These are phyloP conservation scores for Fusarium sp. DNA, from an alignment of 2,329 filamentous ascomycete species.

Conservation along the genomic window DNA sequence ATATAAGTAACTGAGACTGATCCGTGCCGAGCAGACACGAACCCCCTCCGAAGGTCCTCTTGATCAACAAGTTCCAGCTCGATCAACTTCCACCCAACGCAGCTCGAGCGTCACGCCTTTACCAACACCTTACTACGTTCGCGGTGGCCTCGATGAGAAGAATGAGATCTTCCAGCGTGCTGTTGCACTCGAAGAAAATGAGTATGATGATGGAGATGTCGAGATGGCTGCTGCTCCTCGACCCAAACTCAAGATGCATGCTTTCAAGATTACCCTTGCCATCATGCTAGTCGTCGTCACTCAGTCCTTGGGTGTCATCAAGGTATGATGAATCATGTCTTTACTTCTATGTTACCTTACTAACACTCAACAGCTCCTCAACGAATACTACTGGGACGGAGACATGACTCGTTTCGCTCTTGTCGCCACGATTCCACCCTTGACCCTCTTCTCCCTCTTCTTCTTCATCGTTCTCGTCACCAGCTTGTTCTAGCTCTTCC, in stretches of 20 bases:
- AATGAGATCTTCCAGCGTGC: slow-evolving; percentile 43
- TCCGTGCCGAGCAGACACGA: not conserved
- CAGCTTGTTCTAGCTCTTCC: slow-evolving; percentile 42
- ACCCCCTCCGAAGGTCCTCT: not conserved
- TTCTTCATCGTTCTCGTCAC: slow-evolving; percentile 46
- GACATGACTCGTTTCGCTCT: slow-evolving; percentile 25
- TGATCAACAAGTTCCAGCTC: not conserved
- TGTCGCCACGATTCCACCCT: slow-evolving; percentile 28
- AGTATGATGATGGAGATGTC: slow-evolving; percentile 34
- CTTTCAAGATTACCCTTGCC: slow-evolving; percentile 41
- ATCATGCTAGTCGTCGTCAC: slow-evolving; percentile 45
- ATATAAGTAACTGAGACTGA: not conserved
- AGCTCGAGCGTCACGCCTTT: not conserved
- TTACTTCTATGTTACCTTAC: not conserved
- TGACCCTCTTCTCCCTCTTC: slow-evolving; percentile 38
- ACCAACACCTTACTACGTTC: slow-evolving; percentile 32
- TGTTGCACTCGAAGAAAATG: slow-evolving; percentile 44
- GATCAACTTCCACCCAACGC: not conserved
- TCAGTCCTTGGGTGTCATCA: slow-evolving; percentile 39
- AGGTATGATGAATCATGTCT: not conserved
- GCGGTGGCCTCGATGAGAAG: slow-evolving; percentile 45
- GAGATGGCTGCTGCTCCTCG: not conserved
- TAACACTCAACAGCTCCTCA: not conserved
- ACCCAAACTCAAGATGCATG: slow-evolving; percentile 35
- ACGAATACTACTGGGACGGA: not conserved